These are phyloP conservation scores for Citrus unshiu DNA, from an alignment of 345 rosid species.

Conservation along the genomic window DNA sequence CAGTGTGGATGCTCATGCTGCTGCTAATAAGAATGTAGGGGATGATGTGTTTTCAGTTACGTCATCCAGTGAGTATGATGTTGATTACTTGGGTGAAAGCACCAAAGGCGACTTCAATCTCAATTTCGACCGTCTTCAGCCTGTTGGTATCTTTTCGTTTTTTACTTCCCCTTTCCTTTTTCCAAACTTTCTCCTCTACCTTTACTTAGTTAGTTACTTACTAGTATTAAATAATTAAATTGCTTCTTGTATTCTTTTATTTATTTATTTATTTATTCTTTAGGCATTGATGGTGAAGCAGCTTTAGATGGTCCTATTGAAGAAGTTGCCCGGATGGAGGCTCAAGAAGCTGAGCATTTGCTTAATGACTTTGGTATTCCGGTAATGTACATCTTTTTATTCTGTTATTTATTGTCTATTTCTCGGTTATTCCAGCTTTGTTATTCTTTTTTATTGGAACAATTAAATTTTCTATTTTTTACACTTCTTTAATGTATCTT, in stretches of 20 bases:
- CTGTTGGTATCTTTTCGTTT: constrained; percentile 34
- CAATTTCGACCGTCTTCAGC: constrained; percentile 55
- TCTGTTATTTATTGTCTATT: not conserved
- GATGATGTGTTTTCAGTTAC: constrained; percentile 70
- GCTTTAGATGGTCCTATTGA: constrained; percentile 85
- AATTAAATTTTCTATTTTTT: too few species aligned
- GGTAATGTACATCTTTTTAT: constrained; percentile 24
- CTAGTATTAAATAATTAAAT: not conserved
- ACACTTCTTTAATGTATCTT: too few species aligned
- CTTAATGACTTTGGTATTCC: constrained; percentile 72
- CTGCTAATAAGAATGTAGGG: constrained; percentile 15
- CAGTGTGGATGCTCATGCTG: constrained; percentile 5
- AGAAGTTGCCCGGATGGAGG: constrained; percentile 75
- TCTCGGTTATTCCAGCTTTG: not conserved
- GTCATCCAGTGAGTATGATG: constrained; percentile 51
- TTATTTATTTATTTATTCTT: not conserved
- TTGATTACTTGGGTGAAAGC: constrained; percentile 94
- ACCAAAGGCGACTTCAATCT: constrained; percentile 94
- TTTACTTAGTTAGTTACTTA: too few species aligned
- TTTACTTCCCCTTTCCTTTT: too few species aligned
- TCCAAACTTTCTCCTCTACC: too few species aligned
- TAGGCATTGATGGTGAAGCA: constrained; percentile 60
- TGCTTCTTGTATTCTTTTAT: not conserved
- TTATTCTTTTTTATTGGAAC: constrained; percentile 3
- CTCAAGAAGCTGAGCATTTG: constrained; percentile 69